These are phyloP conservation scores for Biscogniauxia mediterranea DNA, from an alignment of 2,329 filamentous ascomycete species.

Conservation along the genomic window DNA sequence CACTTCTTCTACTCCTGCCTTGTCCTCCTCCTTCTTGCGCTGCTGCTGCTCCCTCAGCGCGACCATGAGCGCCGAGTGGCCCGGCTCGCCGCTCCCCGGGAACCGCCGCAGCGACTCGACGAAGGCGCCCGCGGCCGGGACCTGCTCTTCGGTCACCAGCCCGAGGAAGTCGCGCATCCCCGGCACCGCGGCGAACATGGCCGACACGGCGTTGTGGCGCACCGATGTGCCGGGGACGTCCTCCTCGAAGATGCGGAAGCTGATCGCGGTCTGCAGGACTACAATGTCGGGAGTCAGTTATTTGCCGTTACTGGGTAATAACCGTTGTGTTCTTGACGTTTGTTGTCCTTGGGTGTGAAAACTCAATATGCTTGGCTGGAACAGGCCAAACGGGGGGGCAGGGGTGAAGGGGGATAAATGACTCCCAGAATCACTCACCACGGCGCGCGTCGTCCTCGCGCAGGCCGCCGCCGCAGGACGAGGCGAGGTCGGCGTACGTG, in stretches of 20 bases:
- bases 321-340: too few relatives aligned
- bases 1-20: neutral
- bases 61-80: conserved; percentile 23
- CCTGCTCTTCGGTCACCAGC: conserved; percentile 21
- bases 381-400: too few relatives aligned
- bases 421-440: too few relatives aligned
- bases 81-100: conserved; percentile 26
- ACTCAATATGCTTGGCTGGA: too few relatives aligned
- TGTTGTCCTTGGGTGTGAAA: too few relatives aligned
- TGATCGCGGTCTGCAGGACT: conserved; percentile 25
- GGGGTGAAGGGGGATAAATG: too few relatives aligned
- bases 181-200: conserved; percentile 10
- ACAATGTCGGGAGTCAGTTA: too few relatives aligned
- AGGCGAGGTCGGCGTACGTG: conserved; percentile 13
- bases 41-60: conserved; percentile 12
- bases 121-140: conserved; percentile 13
- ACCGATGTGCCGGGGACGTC: conserved; percentile 19
- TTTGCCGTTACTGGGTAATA: too few relatives aligned
- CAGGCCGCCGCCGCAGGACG: conserved; percentile 8
- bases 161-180: conserved; percentile 19
- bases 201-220: conserved; percentile 25
- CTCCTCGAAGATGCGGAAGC: conserved; percentile 30
- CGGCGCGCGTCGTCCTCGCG: conserved; percentile 24
- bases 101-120: conserved; percentile 23
- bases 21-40: conserved; percentile 7